Base-by-base conservation (phyloP, 495 filamentous ascomycete species). In the Talaromyces nanjingensis region DNA sequence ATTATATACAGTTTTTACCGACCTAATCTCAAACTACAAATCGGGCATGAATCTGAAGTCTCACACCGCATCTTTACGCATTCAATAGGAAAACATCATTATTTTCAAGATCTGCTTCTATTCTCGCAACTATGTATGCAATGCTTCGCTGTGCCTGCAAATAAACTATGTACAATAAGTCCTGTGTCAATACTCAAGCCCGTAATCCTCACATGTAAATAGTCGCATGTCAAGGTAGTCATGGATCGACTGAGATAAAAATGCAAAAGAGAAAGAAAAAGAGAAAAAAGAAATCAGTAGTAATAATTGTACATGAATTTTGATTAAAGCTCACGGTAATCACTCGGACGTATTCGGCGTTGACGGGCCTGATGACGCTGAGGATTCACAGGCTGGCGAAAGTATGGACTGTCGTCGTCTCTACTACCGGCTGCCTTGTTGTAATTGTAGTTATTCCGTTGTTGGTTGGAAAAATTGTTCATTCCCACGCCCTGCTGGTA, bases 381-480 rank as follows among this genome's bases (percentile, higher is more conserved):
- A 11, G 92, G 94, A 71, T 98, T 98, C 60, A 98, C 90, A 2
- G 94, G 94, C 71, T 96, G 93, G 22, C 94, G 87, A 74, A 98
- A 94, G 74, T 98, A 98, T 20, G 94, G 89, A 58, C 91, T 90
- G 65, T 96, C 93, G 66, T 96, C 91, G 63, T 91, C 90, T 60
- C 86, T 83, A n/a, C 81, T 77, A 64, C 80, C 79, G 5, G 86
- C 84, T 20, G 82, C 27, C 9, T 59, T 83, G 39, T 78, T 79
- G 53, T 29, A 56, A 24, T 56, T 56, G 66, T 88, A 89, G 27
- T 82, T 74, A 8, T 84, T 87, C 60, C 87, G 83, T 76, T 94
- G 89, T 73, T 94, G 86, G 69, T 90, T 89, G 24, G 85, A 81
- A 67, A 91, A 91, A 57, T 75, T 73, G 31, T 77, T 76, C 66